Percentiles rank a stretch among this genome's conserved stretches.
These are phyloP conservation scores for Tillandsia leiboldiana DNA, from an alignment of 176 grass and related monocot genomes.

Conservation along the genomic window DNA sequence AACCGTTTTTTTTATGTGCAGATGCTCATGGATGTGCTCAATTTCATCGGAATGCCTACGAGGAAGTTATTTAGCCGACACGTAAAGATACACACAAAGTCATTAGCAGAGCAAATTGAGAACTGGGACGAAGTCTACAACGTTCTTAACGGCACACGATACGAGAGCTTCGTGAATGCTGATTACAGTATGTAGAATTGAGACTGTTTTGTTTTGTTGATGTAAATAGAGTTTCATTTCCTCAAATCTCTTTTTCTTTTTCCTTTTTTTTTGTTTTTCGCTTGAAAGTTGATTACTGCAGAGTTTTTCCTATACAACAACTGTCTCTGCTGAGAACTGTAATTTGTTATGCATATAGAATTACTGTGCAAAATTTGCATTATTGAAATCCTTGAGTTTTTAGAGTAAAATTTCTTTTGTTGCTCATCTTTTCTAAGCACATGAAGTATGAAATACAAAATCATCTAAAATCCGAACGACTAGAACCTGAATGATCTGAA, in stretches of 20 bases:
- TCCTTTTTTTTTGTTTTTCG: too few relatives aligned
- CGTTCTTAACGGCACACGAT: constrained; percentile 52
- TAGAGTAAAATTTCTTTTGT: too few relatives aligned
- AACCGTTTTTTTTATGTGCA: constrained; percentile 14
- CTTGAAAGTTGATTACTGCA: too few relatives aligned
- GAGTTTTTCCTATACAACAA: too few relatives aligned
- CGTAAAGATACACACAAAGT: constrained; percentile 72
- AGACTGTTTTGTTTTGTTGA: not conserved
- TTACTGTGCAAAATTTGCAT: too few relatives aligned
- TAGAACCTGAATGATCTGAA: too few relatives aligned
- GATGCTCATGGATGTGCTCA: constrained; percentile 60
- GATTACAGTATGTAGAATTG: constrained; percentile 38
- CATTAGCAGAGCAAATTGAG: constrained; percentile 50
- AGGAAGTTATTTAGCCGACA: constrained; percentile 54
- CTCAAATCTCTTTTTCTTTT: not conserved
- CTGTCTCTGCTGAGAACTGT: too few relatives aligned
- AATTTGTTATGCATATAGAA: too few relatives aligned
- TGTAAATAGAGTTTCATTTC: constrained; percentile 10
- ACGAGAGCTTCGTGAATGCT: constrained; percentile 61
- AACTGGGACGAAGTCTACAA: constrained; percentile 76
- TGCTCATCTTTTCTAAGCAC: too few relatives aligned
- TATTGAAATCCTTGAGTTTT: too few relatives aligned
- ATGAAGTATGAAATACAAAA: too few relatives aligned
- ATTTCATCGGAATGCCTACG: constrained; percentile 53
- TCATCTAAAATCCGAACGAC: too few relatives aligned